Evolutionary conservation across 2,329 filamentous ascomycete genomes (phyloP).

Genomic region (Fusarium sp.): DNA sequence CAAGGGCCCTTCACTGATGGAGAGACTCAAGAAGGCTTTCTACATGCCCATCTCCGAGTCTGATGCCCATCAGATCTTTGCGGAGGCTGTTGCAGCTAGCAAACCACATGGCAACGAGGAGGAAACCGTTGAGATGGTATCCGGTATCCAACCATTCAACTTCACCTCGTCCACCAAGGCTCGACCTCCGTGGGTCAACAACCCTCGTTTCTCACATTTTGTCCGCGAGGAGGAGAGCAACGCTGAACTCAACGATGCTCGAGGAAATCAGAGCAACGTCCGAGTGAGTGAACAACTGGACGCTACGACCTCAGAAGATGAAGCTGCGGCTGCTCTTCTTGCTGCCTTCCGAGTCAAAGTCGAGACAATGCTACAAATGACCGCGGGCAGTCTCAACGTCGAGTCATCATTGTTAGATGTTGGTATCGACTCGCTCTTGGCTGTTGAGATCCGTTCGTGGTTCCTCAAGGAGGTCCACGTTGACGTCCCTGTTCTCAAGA

Average conservation of each 20-base stretch:
- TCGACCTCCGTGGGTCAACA: conserved; percentile 10
- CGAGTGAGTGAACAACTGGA: conserved; percentile 1
- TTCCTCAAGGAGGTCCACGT: conserved; percentile 12
- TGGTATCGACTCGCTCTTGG: conserved; percentile 3
- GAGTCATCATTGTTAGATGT: background rate
- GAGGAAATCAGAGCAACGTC: background rate
- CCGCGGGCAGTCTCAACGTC: background rate
- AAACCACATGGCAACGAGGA: background rate
- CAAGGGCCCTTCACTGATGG: conserved; percentile 6
- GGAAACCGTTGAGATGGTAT: conserved; percentile 5
- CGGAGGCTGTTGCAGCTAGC: conserved; percentile 7
- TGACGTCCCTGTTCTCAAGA: conserved; percentile 11
- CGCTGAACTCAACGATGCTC: background rate
- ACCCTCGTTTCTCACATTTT: conserved; percentile 9
- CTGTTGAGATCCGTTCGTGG: conserved; percentile 12
- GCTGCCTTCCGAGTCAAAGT: background rate
- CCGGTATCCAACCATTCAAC: conserved; percentile 6
- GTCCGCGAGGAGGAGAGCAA: background rate
- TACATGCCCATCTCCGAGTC: conserved; percentile 10
- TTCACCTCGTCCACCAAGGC: background rate
- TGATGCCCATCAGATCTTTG: conserved; percentile 8
- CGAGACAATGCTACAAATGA: conserved; percentile 11
- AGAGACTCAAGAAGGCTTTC: background rate
- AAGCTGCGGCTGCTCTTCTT: conserved; percentile 4
- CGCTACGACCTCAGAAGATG: background rate